Conservation (phyloP, 2,329 filamentous ascomycete genomes). For the Domatiomyces globalis region DNA sequence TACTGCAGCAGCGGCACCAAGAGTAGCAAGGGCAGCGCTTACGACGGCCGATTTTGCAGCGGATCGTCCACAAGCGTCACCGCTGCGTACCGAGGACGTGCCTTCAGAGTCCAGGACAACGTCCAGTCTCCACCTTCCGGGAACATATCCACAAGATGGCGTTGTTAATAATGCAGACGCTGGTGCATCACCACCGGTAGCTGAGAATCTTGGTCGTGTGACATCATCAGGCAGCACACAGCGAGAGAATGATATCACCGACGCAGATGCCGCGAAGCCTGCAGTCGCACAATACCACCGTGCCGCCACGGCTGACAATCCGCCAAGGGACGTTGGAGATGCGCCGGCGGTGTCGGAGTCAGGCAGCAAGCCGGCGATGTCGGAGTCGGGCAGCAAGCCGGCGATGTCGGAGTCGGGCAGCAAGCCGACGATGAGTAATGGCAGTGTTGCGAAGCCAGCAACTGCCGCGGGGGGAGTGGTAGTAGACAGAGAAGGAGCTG, state of each 20-base stretch:
- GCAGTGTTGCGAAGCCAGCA: background rate
- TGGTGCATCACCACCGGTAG: slow-evolving; percentile 16
- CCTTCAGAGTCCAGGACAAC: slow-evolving; percentile 35
- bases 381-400: slow-evolving; percentile 1
- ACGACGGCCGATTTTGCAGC: background rate
- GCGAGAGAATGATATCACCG: slow-evolving; percentile 21
- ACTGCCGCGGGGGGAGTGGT: too few species aligned
- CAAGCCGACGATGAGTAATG: slow-evolving; percentile 4
- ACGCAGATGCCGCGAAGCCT: slow-evolving; percentile 19
- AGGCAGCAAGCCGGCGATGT: slow-evolving; percentile 1
- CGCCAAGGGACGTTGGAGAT: slow-evolving; percentile 18
- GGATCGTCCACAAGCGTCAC: slow-evolving; percentile 1
- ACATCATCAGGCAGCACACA: slow-evolving; percentile 2
- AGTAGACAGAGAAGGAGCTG: too few species aligned
- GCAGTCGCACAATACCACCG: slow-evolving; percentile 2
- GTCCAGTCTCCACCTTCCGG: slow-evolving; percentile 27
- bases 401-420: slow-evolving; percentile 5
- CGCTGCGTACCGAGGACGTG: slow-evolving; percentile 21
- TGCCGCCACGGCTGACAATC: background rate
- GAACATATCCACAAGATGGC: slow-evolving; percentile 28
- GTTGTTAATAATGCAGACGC: slow-evolving; percentile 5
- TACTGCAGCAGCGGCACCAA: background rate
- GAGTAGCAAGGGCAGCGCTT: background rate
- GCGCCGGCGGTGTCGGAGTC: slow-evolving; percentile 7
- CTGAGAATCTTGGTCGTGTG: background rate